Evolutionary conservation across 2,329 filamentous ascomycete species (phyloP).

Genomic region (Chaetomium sp.): DNA sequence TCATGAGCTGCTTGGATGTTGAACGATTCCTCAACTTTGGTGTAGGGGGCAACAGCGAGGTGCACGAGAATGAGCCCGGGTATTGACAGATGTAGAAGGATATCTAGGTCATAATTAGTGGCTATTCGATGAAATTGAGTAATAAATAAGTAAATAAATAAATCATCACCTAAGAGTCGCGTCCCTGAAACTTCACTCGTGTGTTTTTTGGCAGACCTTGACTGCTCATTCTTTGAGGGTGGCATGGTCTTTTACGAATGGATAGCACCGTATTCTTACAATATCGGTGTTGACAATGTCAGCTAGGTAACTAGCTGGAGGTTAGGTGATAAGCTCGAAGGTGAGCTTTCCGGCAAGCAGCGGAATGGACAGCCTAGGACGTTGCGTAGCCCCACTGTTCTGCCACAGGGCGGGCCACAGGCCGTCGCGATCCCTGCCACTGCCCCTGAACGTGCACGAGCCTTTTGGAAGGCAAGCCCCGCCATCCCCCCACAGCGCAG

Average conservation of each 20-base stretch:
- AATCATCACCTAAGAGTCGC: slow-evolving; percentile 13
- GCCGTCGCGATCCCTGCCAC: slow-evolving; percentile 1
- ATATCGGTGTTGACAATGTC: not conserved
- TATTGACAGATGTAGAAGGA: slow-evolving; percentile 54
- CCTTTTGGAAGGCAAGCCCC: slow-evolving; percentile 21
- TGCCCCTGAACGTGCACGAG: slow-evolving; percentile 27
- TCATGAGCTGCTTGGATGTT: slow-evolving; percentile 94
- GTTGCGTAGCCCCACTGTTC: not conserved
- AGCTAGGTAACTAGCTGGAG: no score
- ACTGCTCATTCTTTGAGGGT: not conserved
- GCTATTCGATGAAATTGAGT: not conserved
- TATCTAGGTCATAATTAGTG: slow-evolving; percentile 20
- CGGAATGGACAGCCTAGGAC: not conserved
- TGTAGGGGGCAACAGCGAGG: slow-evolving; percentile 77
- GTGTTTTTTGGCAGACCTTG: not conserved
- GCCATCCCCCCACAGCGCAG: slow-evolving; percentile 15
- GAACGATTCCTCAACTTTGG: slow-evolving; percentile 98
- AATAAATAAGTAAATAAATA: not conserved
- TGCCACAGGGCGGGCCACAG: not conserved
- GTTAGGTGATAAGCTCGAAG: not conserved
- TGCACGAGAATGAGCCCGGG: slow-evolving; percentile 68
- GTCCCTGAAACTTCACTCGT: not conserved
- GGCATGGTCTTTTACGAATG: not conserved
- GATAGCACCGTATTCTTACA: no score
- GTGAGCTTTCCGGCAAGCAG: no score